Evolutionary conservation across 805 yeast genomes (phyloP).

Genomic region (Zygosaccharomyces kombuchaensis): DNA sequence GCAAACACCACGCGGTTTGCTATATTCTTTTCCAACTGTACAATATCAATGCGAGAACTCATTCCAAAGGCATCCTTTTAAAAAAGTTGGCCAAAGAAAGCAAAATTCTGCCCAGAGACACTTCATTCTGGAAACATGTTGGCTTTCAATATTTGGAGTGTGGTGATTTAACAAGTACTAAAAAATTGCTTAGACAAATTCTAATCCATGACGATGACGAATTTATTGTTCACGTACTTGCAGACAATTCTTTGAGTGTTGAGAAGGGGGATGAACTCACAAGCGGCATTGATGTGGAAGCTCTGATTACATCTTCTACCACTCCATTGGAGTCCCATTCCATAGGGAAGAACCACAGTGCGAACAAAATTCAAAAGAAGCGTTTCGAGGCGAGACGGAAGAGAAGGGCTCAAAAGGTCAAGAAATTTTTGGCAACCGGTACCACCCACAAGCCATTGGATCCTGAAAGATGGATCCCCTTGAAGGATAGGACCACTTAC

Average conservation of each 20-base stretch:
- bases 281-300: slow-evolving; percentile 20
- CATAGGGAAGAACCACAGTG: slow-evolving; percentile 8
- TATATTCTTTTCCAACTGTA: slow-evolving; percentile 28
- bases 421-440: slow-evolving; percentile 20
- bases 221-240: slow-evolving; percentile 11
- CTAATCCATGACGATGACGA: slow-evolving; percentile 11
- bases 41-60: slow-evolving; percentile 19
- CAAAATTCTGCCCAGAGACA: slow-evolving; percentile 8
- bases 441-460: slow-evolving; percentile 43
- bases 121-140: slow-evolving; percentile 30
- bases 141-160: slow-evolving; percentile 27
- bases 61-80: slow-evolving; percentile 21
- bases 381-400: slow-evolving; percentile 27
- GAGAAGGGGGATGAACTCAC: slow-evolving; percentile 19
- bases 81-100: slow-evolving; percentile 9
- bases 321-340: slow-evolving; percentile 17
- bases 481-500: slow-evolving; percentile 79
- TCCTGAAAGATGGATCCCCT: slow-evolving; percentile 87
- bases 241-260: slow-evolving; percentile 12
- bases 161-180: slow-evolving; percentile 17
- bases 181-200: slow-evolving; percentile 16
- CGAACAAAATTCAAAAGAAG: slow-evolving; percentile 28
- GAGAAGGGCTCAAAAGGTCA: slow-evolving; percentile 20
- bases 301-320: slow-evolving; percentile 20
- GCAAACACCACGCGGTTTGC: slow-evolving; percentile 13